phyloP scores from a whole-genome alignment of 2,329 filamentous ascomycete species.

The Penicillium brasilianum region DNA sequence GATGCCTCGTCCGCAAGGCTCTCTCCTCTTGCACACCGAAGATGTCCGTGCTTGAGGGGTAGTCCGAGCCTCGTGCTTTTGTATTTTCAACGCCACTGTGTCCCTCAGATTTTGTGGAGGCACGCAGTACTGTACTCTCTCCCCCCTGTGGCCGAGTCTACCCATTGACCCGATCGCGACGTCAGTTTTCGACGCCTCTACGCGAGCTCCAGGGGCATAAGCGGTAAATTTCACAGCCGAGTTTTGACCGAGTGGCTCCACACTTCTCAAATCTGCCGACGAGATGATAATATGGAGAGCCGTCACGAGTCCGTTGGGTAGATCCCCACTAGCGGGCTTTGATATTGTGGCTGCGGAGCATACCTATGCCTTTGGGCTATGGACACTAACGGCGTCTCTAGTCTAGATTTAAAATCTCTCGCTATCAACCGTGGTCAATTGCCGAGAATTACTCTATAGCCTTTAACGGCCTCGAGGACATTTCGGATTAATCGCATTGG shows the following conservation, averaged over 20 bases:
- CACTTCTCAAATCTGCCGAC: not conserved
- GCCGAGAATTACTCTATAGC: not conserved
- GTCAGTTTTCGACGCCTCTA: not conserved
- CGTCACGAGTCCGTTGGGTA: not conserved
- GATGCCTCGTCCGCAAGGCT: slow-evolving; percentile 10
- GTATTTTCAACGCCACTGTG: not conserved
- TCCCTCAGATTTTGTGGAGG: not conserved
- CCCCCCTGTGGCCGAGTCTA: not conserved
- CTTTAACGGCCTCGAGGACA: not conserved
- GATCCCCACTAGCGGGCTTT: not conserved
- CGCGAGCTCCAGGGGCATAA: not conserved
- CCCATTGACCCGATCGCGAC: not conserved
- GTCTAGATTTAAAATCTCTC: not conserved
- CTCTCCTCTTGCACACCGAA: not conserved
- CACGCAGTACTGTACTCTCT: not conserved
- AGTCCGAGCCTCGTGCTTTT: not conserved
- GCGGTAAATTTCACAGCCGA: not conserved
- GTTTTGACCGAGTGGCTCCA: not conserved
- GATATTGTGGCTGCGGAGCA: not conserved
- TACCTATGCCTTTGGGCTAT: not conserved
- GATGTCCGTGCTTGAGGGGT: not conserved
- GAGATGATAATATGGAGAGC: not conserved
- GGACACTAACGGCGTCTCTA: not conserved
- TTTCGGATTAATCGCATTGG: no score
- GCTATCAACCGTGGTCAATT: not conserved